Evolutionary conservation across 2,329 filamentous ascomycete species (phyloP).

Genomic region (Bertia moriformis): DNA sequence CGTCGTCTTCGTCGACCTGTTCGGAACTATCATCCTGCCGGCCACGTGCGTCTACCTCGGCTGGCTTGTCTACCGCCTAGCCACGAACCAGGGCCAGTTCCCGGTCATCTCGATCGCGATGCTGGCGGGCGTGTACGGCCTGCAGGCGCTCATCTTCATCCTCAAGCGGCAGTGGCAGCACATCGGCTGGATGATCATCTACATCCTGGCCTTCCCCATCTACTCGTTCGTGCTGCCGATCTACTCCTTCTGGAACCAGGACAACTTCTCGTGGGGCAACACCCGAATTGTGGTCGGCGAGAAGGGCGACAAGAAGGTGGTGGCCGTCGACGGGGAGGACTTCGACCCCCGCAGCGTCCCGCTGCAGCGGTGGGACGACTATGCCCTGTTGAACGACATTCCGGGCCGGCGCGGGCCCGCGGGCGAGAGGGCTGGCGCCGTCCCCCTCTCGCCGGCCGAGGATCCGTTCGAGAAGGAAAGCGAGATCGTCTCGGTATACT

Average conservation of each 20-base stretch:
- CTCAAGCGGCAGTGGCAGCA: slow-evolving; percentile 97
- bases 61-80: slow-evolving; percentile 73
- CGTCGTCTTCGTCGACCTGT: slow-evolving; percentile 84
- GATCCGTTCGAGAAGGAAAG: slow-evolving; percentile 87
- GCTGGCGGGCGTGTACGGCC: slow-evolving; percentile 80
- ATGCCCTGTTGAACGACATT: slow-evolving; percentile 71
- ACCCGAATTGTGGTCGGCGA: slow-evolving; percentile 94
- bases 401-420: slow-evolving; percentile 72
- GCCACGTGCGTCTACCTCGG: slow-evolving; percentile 75
- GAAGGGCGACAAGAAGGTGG: slow-evolving; percentile 76
- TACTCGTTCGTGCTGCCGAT: slow-evolving; percentile 82
- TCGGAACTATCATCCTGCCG: slow-evolving; percentile 81
- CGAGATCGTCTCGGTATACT: slow-evolving; percentile 87
- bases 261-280: slow-evolving; percentile 98
- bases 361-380: slow-evolving; percentile 93
- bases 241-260: slow-evolving; percentile 99
- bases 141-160: slow-evolving; percentile 92
- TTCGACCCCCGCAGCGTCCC: slow-evolving; percentile 90
- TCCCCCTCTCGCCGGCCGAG: slow-evolving; percentile 37
- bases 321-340: slow-evolving; percentile 69
- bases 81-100: slow-evolving; percentile 57
- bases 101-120: slow-evolving; percentile 79
- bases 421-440: slow-evolving; percentile 48
- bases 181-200: slow-evolving; percentile 98
- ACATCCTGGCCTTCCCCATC: slow-evolving; percentile 85